phyloP scores from a whole-genome alignment of 805 yeast species.

The Schwanniomyces polymorphus region DNA sequence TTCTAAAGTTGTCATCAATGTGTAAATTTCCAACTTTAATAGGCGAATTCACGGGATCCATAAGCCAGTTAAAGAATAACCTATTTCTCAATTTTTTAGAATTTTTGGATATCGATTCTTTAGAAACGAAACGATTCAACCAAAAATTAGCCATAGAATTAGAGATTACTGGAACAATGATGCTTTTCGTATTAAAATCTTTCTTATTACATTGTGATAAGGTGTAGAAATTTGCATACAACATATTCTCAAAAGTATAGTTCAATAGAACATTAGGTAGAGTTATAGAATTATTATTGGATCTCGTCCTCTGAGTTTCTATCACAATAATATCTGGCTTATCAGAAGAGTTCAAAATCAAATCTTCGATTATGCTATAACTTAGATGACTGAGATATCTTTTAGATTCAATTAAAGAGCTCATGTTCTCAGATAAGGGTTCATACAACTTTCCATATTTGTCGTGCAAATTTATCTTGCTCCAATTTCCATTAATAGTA shows the following conservation, averaged over 20 bases:
- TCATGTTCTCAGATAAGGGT: slow-evolving; percentile 1
- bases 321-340: slow-evolving; percentile 29
- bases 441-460: slow-evolving; percentile 1
- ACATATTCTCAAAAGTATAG: slow-evolving; percentile 36
- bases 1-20: background rate
- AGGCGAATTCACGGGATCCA: slow-evolving; percentile 4
- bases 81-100: slow-evolving; percentile 13
- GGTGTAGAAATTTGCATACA: slow-evolving; percentile 29
- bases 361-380: slow-evolving; percentile 17
- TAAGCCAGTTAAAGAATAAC: slow-evolving; percentile 12
- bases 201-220: slow-evolving; percentile 1
- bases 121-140: slow-evolving; percentile 32
- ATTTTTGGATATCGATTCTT: slow-evolving; percentile 6
- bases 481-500: slow-evolving; percentile 9
- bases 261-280: slow-evolving; percentile 41
- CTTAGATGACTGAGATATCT: slow-evolving; percentile 21
- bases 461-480: slow-evolving; percentile 12
- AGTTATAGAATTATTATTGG: slow-evolving; percentile 31
- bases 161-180: slow-evolving; percentile 37
- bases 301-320: slow-evolving; percentile 41
- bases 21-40: background rate
- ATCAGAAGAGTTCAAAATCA: slow-evolving; percentile 9
- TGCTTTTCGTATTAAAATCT: slow-evolving; percentile 2
- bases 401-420: slow-evolving; percentile 23
- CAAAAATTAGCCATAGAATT: slow-evolving; percentile 38